Evolutionary conservation across 2,329 filamentous ascomycete species (phyloP).

Genomic region (Penicillium polonicum): DNA sequence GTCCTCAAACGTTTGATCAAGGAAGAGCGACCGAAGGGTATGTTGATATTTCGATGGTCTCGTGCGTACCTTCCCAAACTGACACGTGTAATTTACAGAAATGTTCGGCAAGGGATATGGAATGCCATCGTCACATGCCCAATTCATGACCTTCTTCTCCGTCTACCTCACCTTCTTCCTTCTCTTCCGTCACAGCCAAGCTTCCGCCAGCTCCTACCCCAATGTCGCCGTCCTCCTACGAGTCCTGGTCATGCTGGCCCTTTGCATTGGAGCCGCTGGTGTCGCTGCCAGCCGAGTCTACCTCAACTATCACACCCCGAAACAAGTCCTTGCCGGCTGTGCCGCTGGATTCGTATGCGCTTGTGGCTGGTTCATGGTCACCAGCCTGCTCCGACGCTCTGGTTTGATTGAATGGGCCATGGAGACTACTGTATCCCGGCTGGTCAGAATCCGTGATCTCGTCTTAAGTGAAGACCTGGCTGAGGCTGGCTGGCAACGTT

Average conservation of each 20-base stretch:
- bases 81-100: constrained; percentile 42
- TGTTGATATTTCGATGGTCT: neutral
- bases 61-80: neutral
- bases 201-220: constrained; percentile 44
- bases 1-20: constrained; percentile 85
- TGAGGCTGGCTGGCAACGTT: constrained; percentile 91
- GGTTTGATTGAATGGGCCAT: constrained; percentile 73
- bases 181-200: constrained; percentile 72
- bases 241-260: constrained; percentile 55
- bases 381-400: constrained; percentile 61
- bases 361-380: constrained; percentile 74
- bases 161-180: constrained; percentile 82
- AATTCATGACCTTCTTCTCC: constrained; percentile 91
- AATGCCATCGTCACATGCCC: constrained; percentile 93
- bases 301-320: constrained; percentile 84
- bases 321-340: constrained; percentile 80
- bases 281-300: constrained; percentile 86
- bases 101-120: constrained; percentile 90
- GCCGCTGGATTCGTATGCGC: constrained; percentile 70
- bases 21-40: constrained; percentile 81
- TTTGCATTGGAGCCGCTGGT: constrained; percentile 60
- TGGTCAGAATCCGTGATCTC: constrained; percentile 76
- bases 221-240: constrained; percentile 54
- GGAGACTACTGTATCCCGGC: constrained; percentile 62
- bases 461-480: constrained; percentile 83